Evolutionary conservation across 768 basidiomycete species (phyloP), one percentile per base, ranked within the genome.

Genomic region (Lactarius evosmus): DNA sequence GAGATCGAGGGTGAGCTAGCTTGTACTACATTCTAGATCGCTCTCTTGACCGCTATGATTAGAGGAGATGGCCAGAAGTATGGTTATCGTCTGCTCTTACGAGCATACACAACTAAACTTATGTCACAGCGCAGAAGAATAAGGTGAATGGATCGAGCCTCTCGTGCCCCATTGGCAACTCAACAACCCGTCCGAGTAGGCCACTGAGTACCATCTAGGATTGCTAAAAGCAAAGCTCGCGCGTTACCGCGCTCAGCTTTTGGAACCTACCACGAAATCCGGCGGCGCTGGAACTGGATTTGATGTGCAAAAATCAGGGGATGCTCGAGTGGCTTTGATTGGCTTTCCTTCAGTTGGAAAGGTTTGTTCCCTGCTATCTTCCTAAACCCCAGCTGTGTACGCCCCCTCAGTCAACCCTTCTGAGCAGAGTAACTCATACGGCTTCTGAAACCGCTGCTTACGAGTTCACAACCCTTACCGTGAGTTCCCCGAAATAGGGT

Each of bases 41-140:
- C 7, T 12, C 25, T 11, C 9, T 36, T 27, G 32, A 44, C 53
- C 16, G 41, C 41, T 51, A 19, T 22, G 22, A 63, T 25, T 72
- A 95, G 93, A 94, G 86, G 95, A 98, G 84, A 97, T 98, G 95
- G 88, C 92, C 67, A 84, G 94, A 77, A 98, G 94, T 93, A 74
- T 79, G 89, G 27, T 7, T 29, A 44, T 30, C 34, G 9, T 11
- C 54, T 11, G 5, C n/a, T 44, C 50, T 29, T 12, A 63, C 60
- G 32, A 30, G 50, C 63, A 55, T 56, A 33, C 6, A 16, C 30
- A 12, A 33, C 55, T 38, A 36, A 68, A 54, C 52, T 8, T 60
- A 38, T 27, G 44, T 19, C 64, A 49, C 60, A 94, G 92, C 93
- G 56, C 94, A 96, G 78, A 98, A 98, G 80, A 98, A 98, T 76